A percentile compares a stretch with the other conserved stretches of the same genome.
Conservation (phyloP, 441 rosid genomes). For the Corymbia citriodora region DNA sequence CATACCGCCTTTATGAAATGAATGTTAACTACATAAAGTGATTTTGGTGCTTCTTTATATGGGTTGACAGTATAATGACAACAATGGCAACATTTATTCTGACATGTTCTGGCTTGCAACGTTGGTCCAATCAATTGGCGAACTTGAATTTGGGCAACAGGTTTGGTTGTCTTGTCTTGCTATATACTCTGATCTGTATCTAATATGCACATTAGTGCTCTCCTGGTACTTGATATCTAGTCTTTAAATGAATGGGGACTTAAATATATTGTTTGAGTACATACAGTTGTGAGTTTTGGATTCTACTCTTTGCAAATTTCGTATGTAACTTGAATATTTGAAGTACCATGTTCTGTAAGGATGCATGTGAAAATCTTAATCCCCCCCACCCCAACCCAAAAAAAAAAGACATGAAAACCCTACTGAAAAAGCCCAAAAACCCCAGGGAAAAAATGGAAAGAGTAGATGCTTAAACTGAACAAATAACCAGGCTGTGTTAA, state of each 20-base stretch:
- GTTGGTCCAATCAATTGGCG: constrained; percentile 86
- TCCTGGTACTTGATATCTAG: neutral
- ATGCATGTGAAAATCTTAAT: neutral
- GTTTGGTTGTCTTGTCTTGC: constrained; percentile 30
- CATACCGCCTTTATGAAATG: neutral
- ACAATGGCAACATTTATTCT: constrained; percentile 88
- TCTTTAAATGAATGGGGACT: neutral
- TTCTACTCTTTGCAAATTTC: neutral
- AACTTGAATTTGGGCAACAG: constrained; percentile 94
- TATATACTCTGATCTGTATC: neutral
- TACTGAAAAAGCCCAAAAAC: neutral
- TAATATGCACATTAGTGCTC: neutral
- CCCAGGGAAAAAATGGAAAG: neutral
- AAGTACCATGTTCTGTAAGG: neutral
- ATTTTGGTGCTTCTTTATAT: constrained; percentile 4
- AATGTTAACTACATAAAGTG: neutral
- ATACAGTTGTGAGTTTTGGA: neutral
- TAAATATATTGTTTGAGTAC: neutral
- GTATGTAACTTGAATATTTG: neutral
- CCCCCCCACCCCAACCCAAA: neutral
- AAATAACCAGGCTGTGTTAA: neutral
- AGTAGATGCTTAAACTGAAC: neutral
- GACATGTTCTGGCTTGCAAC: constrained; percentile 98
- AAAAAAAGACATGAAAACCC: neutral
- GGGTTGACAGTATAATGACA: constrained; percentile 81